Evolutionary conservation across 495 filamentous ascomycete species (phyloP).

Genomic region (Neurospora sp.): DNA sequence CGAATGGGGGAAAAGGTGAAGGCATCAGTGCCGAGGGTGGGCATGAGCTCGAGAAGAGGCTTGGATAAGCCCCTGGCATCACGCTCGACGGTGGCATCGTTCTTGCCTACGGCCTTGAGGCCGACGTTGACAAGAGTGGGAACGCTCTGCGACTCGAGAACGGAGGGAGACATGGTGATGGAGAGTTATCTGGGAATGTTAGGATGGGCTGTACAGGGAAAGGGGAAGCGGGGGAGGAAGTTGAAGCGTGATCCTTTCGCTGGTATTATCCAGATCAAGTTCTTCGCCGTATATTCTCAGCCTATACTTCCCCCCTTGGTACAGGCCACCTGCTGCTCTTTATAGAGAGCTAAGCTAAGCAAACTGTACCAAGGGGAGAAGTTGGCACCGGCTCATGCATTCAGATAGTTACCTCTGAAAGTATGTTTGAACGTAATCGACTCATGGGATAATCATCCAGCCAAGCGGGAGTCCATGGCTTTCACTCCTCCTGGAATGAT

Average conservation of each 20-base stretch:
- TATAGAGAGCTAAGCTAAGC: background rate
- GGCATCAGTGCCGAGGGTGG: slow-evolving; percentile 43
- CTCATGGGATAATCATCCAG: background rate
- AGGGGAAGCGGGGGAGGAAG: slow-evolving; percentile 27
- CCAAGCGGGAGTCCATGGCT: background rate
- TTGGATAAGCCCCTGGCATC: slow-evolving; percentile 35
- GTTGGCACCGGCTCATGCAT: slow-evolving; percentile 34
- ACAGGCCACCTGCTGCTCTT: background rate
- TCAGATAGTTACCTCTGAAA: slow-evolving; percentile 31
- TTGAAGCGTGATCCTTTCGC: slow-evolving; percentile 88
- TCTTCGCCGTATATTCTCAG: slow-evolving; percentile 92
- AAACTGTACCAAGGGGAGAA: background rate
- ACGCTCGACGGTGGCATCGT: slow-evolving; percentile 30
- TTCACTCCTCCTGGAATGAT: background rate
- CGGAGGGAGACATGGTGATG: slow-evolving; percentile 63
- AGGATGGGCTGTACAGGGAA: slow-evolving; percentile 8
- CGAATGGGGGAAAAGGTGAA: slow-evolving; percentile 81
- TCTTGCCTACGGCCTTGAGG: slow-evolving; percentile 19
- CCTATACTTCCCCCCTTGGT: slow-evolving; percentile 27
- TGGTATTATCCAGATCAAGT: slow-evolving; percentile 99
- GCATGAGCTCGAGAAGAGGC: slow-evolving; percentile 46
- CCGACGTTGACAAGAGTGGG: slow-evolving; percentile 17
- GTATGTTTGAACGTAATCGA: slow-evolving; percentile 2
- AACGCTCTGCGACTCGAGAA: slow-evolving; percentile 22
- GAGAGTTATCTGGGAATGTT: slow-evolving; percentile 25